Percentiles rank a stretch among this genome's conserved stretches.
These are phyloP conservation scores for Chimonanthus praecox DNA, from an alignment of 164 flowering plant species.

Conservation along the genomic window DNA sequence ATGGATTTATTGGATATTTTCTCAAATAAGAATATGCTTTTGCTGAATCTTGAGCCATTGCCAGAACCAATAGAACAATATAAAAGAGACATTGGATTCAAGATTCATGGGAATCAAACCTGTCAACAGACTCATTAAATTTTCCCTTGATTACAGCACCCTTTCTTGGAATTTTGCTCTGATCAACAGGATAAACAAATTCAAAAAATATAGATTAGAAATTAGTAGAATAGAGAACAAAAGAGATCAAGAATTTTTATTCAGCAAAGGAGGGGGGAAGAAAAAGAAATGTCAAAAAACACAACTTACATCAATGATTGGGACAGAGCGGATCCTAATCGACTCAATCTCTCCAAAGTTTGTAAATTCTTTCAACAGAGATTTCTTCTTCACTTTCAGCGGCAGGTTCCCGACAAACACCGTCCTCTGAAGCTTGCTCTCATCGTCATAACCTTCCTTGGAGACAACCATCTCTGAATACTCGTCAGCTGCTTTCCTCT, in stretches of 20 bases:
- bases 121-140: slow-evolving; percentile 67
- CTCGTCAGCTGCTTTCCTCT: slow-evolving; percentile 68
- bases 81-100: neutral
- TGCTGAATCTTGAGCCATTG: neutral
- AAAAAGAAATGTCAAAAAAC: neutral
- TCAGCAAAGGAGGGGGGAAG: no score
- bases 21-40: no score
- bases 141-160: slow-evolving; percentile 67
- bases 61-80: no score
- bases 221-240: neutral
- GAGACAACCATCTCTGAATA: slow-evolving; percentile 44
- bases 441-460: slow-evolving; percentile 87
- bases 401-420: slow-evolving; percentile 95
- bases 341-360: slow-evolving; percentile 87
- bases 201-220: neutral
- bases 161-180: slow-evolving; percentile 82
- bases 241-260: neutral
- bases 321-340: slow-evolving; percentile 88
- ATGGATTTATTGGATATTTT: no score
- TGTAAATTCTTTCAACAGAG: slow-evolving; percentile 62
- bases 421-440: slow-evolving; percentile 80
- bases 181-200: slow-evolving; percentile 15
- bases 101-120: slow-evolving; percentile 31
- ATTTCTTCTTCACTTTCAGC: slow-evolving; percentile 79
- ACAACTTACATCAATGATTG: slow-evolving; percentile 67